A percentile compares a stretch with the other conserved stretches of the same genome.
These are phyloP conservation scores for Hypoxylon sp. DNA, from an alignment of 2,329 filamentous ascomycete genomes.

Conservation along the genomic window DNA sequence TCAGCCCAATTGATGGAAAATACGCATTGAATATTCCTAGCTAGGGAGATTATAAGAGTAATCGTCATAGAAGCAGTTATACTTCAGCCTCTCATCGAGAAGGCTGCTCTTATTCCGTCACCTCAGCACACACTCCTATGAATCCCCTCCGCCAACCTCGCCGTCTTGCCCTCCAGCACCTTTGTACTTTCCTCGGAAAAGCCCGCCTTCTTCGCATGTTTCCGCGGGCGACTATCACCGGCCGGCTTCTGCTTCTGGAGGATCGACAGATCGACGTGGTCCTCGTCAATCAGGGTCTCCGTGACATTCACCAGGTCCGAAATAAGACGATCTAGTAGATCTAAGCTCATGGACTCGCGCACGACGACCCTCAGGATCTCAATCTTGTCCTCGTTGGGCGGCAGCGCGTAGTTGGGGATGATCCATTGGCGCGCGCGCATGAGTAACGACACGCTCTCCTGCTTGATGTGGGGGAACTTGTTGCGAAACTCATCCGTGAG, in stretches of 20 bases:
- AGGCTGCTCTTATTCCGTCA: neutral
- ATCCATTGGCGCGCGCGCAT: slow-evolving; percentile 78
- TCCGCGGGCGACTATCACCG: slow-evolving; percentile 28
- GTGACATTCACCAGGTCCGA: slow-evolving; percentile 73
- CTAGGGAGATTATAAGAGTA: neutral
- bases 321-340: slow-evolving; percentile 74
- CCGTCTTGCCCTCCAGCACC: slow-evolving; percentile 19
- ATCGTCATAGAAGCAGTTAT: neutral
- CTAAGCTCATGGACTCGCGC: slow-evolving; percentile 77
- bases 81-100: neutral
- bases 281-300: slow-evolving; percentile 70
- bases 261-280: slow-evolving; percentile 65
- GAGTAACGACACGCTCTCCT: slow-evolving; percentile 73
- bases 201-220: slow-evolving; percentile 20
- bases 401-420: slow-evolving; percentile 78
- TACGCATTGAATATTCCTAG: neutral
- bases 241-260: slow-evolving; percentile 56
- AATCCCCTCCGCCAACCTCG: slow-evolving; percentile 52
- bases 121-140: slow-evolving; percentile 53
- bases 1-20: neutral
- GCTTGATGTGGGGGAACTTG: slow-evolving; percentile 73
- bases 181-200: slow-evolving; percentile 34
- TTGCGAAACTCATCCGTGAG: slow-evolving; percentile 73
- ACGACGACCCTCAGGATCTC: slow-evolving; percentile 79
- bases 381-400: slow-evolving; percentile 71